Percentiles rank a stretch among this genome's conserved stretches.
Evolutionary conservation across 441 rosid genomes (phyloP).

Genomic region (Jatropha multifida): DNA sequence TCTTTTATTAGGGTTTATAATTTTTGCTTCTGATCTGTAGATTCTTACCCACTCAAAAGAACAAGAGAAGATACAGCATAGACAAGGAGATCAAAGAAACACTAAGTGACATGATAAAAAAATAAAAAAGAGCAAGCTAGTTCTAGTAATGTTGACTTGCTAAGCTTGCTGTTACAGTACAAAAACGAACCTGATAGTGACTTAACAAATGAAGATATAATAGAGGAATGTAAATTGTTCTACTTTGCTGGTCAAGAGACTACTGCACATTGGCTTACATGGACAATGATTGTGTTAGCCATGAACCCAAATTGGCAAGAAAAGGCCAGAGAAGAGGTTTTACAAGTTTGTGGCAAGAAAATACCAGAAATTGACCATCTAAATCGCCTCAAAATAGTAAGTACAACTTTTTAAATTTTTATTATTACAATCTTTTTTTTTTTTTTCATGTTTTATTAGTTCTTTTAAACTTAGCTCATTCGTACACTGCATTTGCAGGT

Average conservation of each 20-base stretch:
- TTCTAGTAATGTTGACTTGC: conserved; percentile 18
- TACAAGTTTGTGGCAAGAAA: conserved; percentile 30
- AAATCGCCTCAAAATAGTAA: conserved; percentile 26
- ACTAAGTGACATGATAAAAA: conserved; percentile 9
- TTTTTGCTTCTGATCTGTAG: not conserved
- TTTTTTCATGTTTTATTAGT: not conserved
- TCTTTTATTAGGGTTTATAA: not conserved
- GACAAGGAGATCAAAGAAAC: conserved; percentile 25
- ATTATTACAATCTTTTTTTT: too few relatives aligned
- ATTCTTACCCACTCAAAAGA: conserved; percentile 28
- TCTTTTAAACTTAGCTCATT: not conserved
- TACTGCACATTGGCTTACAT: conserved; percentile 39
- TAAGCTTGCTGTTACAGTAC: conserved; percentile 26
- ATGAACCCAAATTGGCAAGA: conserved; percentile 53
- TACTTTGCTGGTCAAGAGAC: conserved; percentile 54
- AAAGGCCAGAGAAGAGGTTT: conserved; percentile 45
- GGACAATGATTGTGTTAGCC: conserved; percentile 50
- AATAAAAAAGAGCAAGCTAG: conserved; percentile 19
- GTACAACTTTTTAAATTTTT: not conserved
- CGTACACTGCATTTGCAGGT: conserved; percentile 5
- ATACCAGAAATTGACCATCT: conserved; percentile 14
- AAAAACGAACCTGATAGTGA: conserved; percentile 3
- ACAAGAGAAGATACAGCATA: conserved; percentile 20
- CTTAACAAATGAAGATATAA: conserved; percentile 38
- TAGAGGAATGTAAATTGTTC: conserved; percentile 57